phyloP scores from a whole-genome alignment of 2,329 filamentous ascomycete species.

The Monilinia polystroma region DNA sequence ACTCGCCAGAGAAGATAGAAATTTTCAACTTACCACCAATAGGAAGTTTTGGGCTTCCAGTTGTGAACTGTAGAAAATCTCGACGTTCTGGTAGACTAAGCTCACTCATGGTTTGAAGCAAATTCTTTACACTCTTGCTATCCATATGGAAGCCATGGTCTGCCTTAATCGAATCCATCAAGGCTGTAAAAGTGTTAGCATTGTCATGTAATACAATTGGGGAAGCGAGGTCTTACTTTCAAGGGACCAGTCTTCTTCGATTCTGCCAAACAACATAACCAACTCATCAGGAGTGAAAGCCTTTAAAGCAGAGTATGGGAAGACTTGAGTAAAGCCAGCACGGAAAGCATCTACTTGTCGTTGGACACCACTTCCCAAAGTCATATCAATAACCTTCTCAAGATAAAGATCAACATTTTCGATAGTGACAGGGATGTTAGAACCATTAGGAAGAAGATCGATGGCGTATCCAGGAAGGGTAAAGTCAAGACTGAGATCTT shows the following conservation, averaged over 20 bases:
- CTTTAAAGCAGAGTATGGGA: slow-evolving; percentile 87
- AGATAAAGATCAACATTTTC: slow-evolving; percentile 90
- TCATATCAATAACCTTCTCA: slow-evolving; percentile 87
- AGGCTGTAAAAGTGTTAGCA: slow-evolving; percentile 53
- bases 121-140: slow-evolving; percentile 89
- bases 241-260: slow-evolving; percentile 95
- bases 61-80: slow-evolving; percentile 96
- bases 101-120: slow-evolving; percentile 93
- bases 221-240: slow-evolving; percentile 67
- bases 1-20: slow-evolving; percentile 1
- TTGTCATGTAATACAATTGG: slow-evolving; percentile 9
- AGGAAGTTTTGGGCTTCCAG: slow-evolving; percentile 94
- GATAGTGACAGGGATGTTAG: slow-evolving; percentile 74
- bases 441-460: slow-evolving; percentile 74
- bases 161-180: slow-evolving; percentile 98
- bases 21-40: slow-evolving; percentile 75
- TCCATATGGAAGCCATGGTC: slow-evolving; percentile 99
- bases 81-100: slow-evolving; percentile 71
- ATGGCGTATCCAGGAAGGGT: slow-evolving; percentile 90
- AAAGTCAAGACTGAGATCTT: slow-evolving; percentile 90
- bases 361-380: slow-evolving; percentile 82
- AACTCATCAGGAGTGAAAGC: slow-evolving; percentile 95
- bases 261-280: slow-evolving; percentile 87
- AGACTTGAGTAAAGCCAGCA: slow-evolving; percentile 88
- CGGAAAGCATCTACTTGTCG: slow-evolving; percentile 90